These are phyloP conservation scores for Verticillium zaregamsianum DNA, from an alignment of 2,329 filamentous ascomycete species.

Conservation along the genomic window DNA sequence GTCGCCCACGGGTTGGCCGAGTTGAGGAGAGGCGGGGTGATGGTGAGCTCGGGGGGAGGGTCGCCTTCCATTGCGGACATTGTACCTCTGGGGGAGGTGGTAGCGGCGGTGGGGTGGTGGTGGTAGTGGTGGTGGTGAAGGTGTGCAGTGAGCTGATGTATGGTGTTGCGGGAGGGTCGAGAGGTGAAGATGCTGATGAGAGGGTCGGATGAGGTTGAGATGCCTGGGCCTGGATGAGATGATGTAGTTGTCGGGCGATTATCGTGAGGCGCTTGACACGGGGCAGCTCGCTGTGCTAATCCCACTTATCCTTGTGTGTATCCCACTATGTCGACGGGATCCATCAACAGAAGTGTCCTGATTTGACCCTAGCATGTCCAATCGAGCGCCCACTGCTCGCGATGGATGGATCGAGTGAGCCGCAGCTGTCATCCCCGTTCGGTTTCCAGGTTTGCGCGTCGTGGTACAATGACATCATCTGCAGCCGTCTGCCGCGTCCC, in stretches of 20 bases:
- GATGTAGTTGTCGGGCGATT: neutral
- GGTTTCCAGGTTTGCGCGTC: neutral
- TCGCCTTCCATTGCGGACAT: conserved; percentile 6
- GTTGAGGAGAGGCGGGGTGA: conserved; percentile 67
- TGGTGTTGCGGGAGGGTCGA: neutral
- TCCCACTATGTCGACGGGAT: neutral
- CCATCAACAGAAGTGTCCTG: neutral
- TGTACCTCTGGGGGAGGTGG: neutral
- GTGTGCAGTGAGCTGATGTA: no score
- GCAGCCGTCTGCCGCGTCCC: neutral
- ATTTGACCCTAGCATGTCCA: neutral
- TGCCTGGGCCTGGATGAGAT: neutral
- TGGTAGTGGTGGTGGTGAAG: neutral
- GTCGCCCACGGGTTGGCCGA: conserved; percentile 76
- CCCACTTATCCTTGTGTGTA: neutral
- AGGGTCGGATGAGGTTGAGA: neutral
- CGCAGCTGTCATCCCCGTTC: neutral
- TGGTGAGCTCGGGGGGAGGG: conserved; percentile 29
- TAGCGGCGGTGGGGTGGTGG: neutral
- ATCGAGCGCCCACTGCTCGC: neutral
- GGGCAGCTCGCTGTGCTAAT: neutral
- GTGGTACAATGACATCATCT: neutral
- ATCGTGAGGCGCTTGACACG: neutral
- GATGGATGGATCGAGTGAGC: neutral
- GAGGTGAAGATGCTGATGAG: neutral